Base-by-base conservation (phyloP, 192 early-diverging fungal genomes). In the Umbelopsis vinacea region DNA sequence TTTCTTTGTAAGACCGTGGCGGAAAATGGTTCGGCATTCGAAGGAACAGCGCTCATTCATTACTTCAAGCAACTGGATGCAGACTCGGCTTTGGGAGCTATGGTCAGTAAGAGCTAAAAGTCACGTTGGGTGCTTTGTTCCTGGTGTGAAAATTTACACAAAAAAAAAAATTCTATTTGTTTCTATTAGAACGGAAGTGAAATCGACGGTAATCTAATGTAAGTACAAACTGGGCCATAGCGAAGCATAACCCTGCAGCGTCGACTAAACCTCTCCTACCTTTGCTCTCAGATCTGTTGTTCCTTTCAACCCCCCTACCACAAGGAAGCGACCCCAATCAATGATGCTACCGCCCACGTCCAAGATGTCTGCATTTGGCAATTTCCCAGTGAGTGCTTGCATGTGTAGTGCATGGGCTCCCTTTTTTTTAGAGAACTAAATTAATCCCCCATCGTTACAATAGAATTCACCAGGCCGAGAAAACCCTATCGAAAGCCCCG, bases 11-110 rank as follows among this genome's bases (percentile, higher is more conserved):
- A 76, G 52, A 77, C 69, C 14, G 26, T 71, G 12, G 66, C 74
- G 17, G 67, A 80, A 33, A 68, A 77, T 53, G 72, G 71, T 55
- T 45, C 46, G 66, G 45, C 55, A n/a, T 73, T 74, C 60, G 75
- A 66, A 60, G 76, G 78, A 3, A 60, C 26, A 37, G 83, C 78
- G 46, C 46, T 80, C 17, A 54, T 84, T 35, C 81, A 82, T 46
- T 84, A 70, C 57, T 82, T 82, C 60, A 69, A 46, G 19, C 37
- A 70, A 23, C 66, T 71, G 14, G 52, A 79, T 67, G 76, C 71
- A 19, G 66, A 75, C 6, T 15, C 68, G 23, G 83, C 83, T 38
- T 19, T 74, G 10, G 15, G 29, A 3, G 40, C 6, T 35, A 70
- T 80, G 83, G 82, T 83, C 78, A 78, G 35, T n/a, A n/a, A 43